Base-by-base conservation (phyloP, 768 basidiomycete species). In the Saitozyma podzolica region DNA sequence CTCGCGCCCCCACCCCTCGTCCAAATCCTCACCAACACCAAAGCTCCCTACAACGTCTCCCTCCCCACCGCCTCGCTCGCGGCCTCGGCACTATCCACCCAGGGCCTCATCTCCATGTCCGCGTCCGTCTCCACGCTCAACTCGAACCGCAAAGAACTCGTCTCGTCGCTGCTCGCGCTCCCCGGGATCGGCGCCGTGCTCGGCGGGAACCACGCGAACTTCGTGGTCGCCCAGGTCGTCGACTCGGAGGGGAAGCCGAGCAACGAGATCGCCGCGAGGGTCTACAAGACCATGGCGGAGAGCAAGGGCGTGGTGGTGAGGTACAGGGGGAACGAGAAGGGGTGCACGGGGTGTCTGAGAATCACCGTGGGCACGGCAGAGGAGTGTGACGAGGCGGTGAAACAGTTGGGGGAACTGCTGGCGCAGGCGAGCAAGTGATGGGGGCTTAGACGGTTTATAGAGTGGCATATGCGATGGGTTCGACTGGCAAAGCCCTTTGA, bases 31-130 rank as follows among this genome's bases (percentile, higher is more conserved):
- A 85, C 87, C 62, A 98, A 98, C 78, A 90, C 94, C 37, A 99
- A 99, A 78, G 96, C 95, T 0, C 96, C 96, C 0, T 99, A 98
- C 83, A 97, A 96, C 79, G 87, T 99, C 68, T 94, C 93, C 14
- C 85, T 88, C 0, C 93, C 93, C 0, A 92, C 92, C 7, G 91
- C 95, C 11, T 80, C 86, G 39, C 85, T 97, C 20, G 94, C 92
- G 0, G 78, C 87, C 14, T 83, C 88, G 9, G 92, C 95, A 0
- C 85, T 97, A 40, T 85, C 89, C 0, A 84, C 86, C 2, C 72
- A 79, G 16, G 87, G 90, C 3, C 68, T 96, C 11, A 62, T 79
- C 0, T 65, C 76, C 16, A 93, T 93, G 89, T 83, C 82, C n/a
- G 47, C 72, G 50, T 91, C 91, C 75, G 82, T 89, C 8, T 56